A percentile compares a stretch with the other conserved stretches of the same genome.
Evolutionary conservation across 257 asterid genomes (phyloP).

Genomic region (Sherardia arvensis): DNA sequence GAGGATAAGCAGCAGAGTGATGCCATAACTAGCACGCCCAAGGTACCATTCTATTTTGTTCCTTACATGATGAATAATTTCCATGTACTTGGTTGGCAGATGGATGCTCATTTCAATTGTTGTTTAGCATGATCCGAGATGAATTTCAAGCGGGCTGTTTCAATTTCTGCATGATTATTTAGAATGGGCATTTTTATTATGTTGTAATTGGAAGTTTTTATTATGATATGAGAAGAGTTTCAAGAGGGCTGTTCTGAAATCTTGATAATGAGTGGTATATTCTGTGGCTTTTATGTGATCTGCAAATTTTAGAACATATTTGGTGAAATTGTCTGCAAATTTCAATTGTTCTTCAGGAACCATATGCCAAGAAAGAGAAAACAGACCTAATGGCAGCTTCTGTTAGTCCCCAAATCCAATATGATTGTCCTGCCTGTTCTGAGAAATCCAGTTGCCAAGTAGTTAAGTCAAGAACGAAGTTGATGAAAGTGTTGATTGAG

Average conservation of each 20-base stretch:
- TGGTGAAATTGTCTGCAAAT: not conserved
- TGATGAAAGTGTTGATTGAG: constrained; percentile 68
- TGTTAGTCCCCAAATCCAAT: constrained; percentile 21
- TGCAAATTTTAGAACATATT: not conserved
- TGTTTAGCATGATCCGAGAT: not conserved
- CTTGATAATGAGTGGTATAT: not conserved
- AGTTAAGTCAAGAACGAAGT: constrained; percentile 75
- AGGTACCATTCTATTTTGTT: constrained; percentile 21
- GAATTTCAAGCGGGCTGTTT: not conserved
- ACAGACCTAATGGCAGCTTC: constrained; percentile 22
- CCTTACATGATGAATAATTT: not conserved
- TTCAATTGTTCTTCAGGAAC: constrained; percentile 36
- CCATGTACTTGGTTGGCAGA: not conserved
- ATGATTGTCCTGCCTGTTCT: constrained; percentile 46
- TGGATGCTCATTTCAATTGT: not conserved
- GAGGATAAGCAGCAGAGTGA: constrained; percentile 42
- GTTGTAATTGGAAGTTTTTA: not conserved
- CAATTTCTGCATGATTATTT: too few species aligned
- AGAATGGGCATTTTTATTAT: not conserved
- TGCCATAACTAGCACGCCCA: constrained; percentile 27
- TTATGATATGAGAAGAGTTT: not conserved
- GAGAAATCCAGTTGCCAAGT: constrained; percentile 50
- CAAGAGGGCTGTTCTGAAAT: not conserved
- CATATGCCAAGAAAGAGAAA: constrained; percentile 29
- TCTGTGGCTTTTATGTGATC: not conserved